These are phyloP conservation scores for Hibiscus mutabilis DNA, from an alignment of 345 rosid genomes.

Conservation along the genomic window DNA sequence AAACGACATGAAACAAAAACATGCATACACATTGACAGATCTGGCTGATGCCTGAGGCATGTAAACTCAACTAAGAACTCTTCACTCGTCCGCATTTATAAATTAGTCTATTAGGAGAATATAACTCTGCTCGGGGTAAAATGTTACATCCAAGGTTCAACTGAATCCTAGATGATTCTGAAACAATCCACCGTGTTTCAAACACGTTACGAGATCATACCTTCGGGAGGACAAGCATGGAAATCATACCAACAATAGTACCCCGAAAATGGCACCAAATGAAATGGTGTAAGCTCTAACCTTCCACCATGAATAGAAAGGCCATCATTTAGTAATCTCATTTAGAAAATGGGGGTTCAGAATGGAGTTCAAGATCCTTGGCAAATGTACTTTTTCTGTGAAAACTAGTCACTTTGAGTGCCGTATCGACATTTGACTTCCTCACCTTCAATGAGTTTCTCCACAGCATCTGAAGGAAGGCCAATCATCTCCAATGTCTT, in stretches of 20 bases:
- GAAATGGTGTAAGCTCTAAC: not conserved
- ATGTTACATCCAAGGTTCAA: not conserved
- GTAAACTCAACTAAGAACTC: not conserved
- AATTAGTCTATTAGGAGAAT: not conserved
- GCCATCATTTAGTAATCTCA: not conserved
- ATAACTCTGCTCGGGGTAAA: not conserved
- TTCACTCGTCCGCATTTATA: not conserved
- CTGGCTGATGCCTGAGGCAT: not conserved
- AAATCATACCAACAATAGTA: not conserved
- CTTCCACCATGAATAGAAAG: not conserved
- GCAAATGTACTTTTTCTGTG: not conserved
- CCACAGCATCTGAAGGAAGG: constrained; percentile 73
- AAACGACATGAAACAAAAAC: no score
- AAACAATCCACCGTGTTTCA: not conserved
- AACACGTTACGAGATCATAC: not conserved
- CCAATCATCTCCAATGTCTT: constrained; percentile 83
- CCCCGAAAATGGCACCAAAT: not conserved
- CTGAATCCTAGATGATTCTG: not conserved
- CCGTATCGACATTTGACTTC: constrained; percentile 49
- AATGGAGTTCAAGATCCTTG: not conserved
- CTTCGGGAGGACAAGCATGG: not conserved
- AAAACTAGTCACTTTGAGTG: constrained; percentile 20
- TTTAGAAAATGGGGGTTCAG: not conserved
- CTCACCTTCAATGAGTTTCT: constrained; percentile 68
- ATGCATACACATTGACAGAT: not conserved